Evolutionary conservation across 2,329 filamentous ascomycete species (phyloP), one percentile per base, ranked within the genome.

Genomic region (Botrytis tulipae): DNA sequence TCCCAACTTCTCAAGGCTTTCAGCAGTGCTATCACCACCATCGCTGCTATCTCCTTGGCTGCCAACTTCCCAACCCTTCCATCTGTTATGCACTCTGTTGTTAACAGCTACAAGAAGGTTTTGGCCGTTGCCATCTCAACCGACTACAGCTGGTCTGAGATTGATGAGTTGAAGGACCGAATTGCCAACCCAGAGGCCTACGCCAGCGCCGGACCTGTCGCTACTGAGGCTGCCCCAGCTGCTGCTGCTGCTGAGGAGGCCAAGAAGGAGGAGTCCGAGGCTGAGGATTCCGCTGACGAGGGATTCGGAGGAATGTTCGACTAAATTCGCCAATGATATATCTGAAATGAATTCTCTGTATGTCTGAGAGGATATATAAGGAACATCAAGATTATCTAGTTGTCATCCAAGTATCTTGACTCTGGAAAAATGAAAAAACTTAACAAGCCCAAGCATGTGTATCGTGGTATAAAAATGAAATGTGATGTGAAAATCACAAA

Each of bases 101-200:
- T 98, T 90, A 99, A 98, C 91, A 85, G 88, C 82, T 99, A 99
- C 93, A 99, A 99, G 94, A 98, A 97, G 83, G 87, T 93, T 79
- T 87, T 98, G 80, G 89, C 96, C 79, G 91, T 98, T 81, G 97
- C 96, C 82, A 84, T 99, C 82, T 89, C 91, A 86, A 98, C 93
- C 81, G 95, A 97, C 79, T 92, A 92, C 89, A 92, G 90, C 86
- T 99, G 96, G 95, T 91, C 95, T 81, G 94, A 93, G 86, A 97
- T 99, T 82, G 91, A 97, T 82, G 89, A 97, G 87, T 92, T 99
- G 87, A 99, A 99, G 93, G 96, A 99, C 88, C 94, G 96, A 84
- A 98, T 99, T 82, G 94, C 94, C 87, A 98, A 99, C 91, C 97
- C 97, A 80, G 96, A 99, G 73, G 94, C 94, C 73, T 99, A 98